These are phyloP conservation scores for Fusarium chuoi DNA, from an alignment of 2,329 filamentous ascomycete genomes.

Conservation along the genomic window DNA sequence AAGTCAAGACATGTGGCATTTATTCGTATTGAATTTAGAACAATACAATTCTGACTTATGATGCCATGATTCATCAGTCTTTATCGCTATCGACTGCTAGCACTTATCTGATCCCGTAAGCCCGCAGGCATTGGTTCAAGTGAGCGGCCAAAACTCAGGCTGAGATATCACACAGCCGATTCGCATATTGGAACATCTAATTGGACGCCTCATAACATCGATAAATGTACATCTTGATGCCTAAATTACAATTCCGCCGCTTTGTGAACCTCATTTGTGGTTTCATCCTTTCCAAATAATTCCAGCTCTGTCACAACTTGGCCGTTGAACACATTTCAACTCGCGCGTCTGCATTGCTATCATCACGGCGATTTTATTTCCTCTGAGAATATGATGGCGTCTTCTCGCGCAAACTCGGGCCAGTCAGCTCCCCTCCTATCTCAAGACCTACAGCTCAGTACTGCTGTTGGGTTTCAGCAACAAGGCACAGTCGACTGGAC, in stretches of 20 bases:
- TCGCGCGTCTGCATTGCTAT: too few relatives aligned
- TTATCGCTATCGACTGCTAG: too few relatives aligned
- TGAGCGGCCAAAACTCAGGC: neutral
- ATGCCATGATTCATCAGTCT: too few relatives aligned
- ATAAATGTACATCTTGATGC: neutral
- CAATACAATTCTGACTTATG: too few relatives aligned
- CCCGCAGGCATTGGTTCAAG: accelerated
- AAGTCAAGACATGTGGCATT: too few relatives aligned
- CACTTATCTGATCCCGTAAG: too few relatives aligned
- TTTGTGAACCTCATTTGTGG: accelerated
- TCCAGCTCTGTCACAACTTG: accelerated
- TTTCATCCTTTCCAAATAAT: accelerated
- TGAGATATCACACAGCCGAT: neutral
- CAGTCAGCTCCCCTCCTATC: neutral
- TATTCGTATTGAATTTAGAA: too few relatives aligned
- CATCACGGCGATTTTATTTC: too few relatives aligned
- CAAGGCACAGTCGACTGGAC: neutral
- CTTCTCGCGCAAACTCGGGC: accelerated
- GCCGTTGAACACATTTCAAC: neutral
- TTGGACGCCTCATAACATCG: neutral
- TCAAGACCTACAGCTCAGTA: accelerated
- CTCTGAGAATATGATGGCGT: accelerated
- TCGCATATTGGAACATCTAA: accelerated
- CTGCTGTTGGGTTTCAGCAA: accelerated
- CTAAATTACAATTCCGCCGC: neutral